Percentiles rank a stretch among this genome's conserved stretches.
phyloP scores from a whole-genome alignment of 352 stramenopile species.

The Phytophthora podocarpi region DNA sequence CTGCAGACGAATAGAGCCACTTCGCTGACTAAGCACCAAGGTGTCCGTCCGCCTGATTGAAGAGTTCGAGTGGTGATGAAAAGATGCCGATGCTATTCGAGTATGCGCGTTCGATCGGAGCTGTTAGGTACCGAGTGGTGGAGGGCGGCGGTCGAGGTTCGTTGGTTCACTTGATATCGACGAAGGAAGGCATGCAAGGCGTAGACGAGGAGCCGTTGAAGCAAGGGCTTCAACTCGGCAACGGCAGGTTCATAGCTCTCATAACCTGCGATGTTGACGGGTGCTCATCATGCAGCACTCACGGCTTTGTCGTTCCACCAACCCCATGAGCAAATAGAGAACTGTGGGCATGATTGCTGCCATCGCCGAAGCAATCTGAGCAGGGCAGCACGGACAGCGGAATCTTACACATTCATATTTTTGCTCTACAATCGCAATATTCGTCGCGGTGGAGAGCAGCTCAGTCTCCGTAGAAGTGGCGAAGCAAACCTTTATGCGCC shows the following conservation, averaged over 20 bases:
- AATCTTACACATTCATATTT: background rate
- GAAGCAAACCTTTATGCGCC: constrained; percentile 26
- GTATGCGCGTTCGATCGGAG: too few species aligned
- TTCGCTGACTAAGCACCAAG: constrained; percentile 6
- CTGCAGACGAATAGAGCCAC: constrained; percentile 30
- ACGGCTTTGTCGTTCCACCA: too few species aligned
- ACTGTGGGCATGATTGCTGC: too few species aligned
- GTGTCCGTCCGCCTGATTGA: constrained; percentile 1
- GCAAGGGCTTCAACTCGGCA: constrained; percentile 9
- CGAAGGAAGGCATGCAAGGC: too few species aligned
- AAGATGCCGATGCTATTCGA: too few species aligned
- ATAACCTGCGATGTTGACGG: constrained; percentile 15
- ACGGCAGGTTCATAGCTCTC: constrained; percentile 1
- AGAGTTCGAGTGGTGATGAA: constrained; percentile 7
- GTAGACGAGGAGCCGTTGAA: constrained; percentile 16
- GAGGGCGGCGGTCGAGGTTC: too few species aligned
- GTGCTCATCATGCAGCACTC: too few species aligned
- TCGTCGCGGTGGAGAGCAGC: too few species aligned
- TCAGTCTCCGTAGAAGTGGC: constrained; percentile 34
- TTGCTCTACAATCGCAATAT: constrained; percentile 2
- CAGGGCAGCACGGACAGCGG: background rate
- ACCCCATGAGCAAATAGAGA: too few species aligned
- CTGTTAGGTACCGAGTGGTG: too few species aligned
- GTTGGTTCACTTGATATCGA: too few species aligned
- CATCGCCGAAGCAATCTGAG: background rate